phyloP scores from a whole-genome alignment of 2,329 filamentous ascomycete genomes.

The Calonectria naviculata region DNA sequence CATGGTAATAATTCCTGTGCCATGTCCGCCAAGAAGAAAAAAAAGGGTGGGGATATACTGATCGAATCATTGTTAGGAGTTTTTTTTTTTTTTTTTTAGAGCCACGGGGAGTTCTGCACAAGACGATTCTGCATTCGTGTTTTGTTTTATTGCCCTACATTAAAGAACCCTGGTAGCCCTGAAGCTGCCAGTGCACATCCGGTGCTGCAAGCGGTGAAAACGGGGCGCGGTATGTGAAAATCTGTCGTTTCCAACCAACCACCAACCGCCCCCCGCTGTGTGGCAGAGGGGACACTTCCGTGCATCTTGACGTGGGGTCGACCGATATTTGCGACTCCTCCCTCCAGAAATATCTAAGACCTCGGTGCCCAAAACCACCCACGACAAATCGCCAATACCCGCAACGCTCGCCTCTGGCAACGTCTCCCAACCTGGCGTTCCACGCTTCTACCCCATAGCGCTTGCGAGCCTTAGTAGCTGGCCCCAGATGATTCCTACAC shows the following conservation, averaged over 20 bases:
- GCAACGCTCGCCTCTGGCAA: conserved; percentile 4
- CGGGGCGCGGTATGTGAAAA: background rate
- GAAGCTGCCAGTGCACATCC: background rate
- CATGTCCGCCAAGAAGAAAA: too few relatives aligned
- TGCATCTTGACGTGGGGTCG: conserved; percentile 27
- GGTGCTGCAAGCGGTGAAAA: conserved; percentile 14
- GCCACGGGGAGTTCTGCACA: background rate
- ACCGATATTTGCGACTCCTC: conserved; percentile 30
- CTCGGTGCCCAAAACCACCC: conserved; percentile 17
- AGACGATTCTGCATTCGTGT: background rate
- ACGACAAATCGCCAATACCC: conserved; percentile 3
- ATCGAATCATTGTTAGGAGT: too few relatives aligned
- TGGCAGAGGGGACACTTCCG: background rate
- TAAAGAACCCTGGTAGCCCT: background rate
- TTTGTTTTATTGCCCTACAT: background rate
- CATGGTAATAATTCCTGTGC: too few relatives aligned
- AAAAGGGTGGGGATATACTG: too few relatives aligned
- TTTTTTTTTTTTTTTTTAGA: background rate
- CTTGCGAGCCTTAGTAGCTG: conserved; percentile 42
- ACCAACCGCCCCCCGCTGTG: conserved; percentile 14
- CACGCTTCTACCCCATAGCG: conserved; percentile 26
- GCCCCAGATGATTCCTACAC: conserved; percentile 49
- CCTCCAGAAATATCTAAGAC: conserved; percentile 26
- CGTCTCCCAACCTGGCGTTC: conserved; percentile 20
- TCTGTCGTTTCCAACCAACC: conserved; percentile 5